A percentile compares a stretch with the other conserved stretches of the same genome.
These are phyloP conservation scores for Flaveria linearis DNA, from an alignment of 129 eudicot genomes.

Conservation along the genomic window DNA sequence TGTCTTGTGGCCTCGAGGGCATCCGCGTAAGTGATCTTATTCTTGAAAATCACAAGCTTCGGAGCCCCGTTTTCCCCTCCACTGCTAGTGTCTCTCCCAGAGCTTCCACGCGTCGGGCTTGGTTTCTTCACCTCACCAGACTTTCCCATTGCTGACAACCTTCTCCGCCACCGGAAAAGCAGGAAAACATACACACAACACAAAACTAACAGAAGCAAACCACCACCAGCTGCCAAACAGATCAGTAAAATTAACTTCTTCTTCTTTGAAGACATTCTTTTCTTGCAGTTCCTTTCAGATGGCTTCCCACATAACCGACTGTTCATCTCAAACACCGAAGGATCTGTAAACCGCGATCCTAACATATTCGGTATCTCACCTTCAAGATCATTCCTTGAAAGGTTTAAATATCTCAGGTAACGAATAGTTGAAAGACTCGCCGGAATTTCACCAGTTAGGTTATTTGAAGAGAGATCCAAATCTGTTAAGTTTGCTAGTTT, in stretches of 20 bases:
- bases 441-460: constrained; percentile 61
- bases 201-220: constrained; percentile 45
- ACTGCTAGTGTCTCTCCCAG: constrained; percentile 54
- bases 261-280: constrained; percentile 36
- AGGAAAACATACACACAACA: constrained; percentile 66
- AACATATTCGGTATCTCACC: constrained; percentile 67
- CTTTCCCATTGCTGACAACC: constrained; percentile 42
- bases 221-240: constrained; percentile 51
- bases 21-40: constrained; percentile 66
- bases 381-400: constrained; percentile 62
- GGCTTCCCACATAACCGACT: constrained; percentile 71
- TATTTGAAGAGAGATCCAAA: constrained; percentile 60
- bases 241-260: constrained; percentile 57
- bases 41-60: constrained; percentile 65
- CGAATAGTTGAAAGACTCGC: constrained; percentile 46
- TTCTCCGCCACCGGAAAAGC: constrained; percentile 60
- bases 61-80: constrained; percentile 66
- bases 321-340: constrained; percentile 58
- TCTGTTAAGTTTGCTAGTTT: constrained; percentile 45
- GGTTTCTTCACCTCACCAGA: constrained; percentile 60
- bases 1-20: constrained; percentile 79
- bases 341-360: constrained; percentile 55
- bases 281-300: constrained; percentile 42
- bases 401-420: constrained; percentile 46
- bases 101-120: constrained; percentile 64